These are phyloP conservation scores for Nephelium lappaceum DNA, from an alignment of 345 rosid species.

Conservation along the genomic window DNA sequence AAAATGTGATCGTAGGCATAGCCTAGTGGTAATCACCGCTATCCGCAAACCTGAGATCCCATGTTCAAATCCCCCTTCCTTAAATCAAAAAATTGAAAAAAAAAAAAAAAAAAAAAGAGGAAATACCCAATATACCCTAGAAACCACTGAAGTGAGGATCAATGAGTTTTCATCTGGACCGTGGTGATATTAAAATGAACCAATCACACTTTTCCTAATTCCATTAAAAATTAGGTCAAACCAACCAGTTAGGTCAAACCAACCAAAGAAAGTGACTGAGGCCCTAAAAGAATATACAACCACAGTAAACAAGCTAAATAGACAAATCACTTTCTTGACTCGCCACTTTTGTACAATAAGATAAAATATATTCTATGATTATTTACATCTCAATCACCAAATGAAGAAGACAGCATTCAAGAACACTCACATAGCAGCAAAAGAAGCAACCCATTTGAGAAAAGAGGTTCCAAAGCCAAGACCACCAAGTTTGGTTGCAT, in stretches of 20 bases:
- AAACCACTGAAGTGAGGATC: not conserved
- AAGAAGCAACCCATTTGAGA: conserved; percentile 87
- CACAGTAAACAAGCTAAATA: not conserved
- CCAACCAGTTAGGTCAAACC: not conserved
- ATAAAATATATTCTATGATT: not conserved
- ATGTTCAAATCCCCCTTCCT: too few relatives aligned
- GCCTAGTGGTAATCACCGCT: too few relatives aligned
- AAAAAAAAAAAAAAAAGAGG: too few relatives aligned
- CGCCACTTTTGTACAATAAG: not conserved
- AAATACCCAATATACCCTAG: not conserved
- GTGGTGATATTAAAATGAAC: not conserved
- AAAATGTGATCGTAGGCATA: too few relatives aligned
- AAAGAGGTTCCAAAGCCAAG: conserved; percentile 76
- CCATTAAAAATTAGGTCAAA: not conserved
- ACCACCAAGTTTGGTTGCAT: conserved; percentile 64
- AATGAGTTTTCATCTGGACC: not conserved
- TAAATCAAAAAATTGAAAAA: too few relatives aligned
- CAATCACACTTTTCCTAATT: conserved; percentile 2
- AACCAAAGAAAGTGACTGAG: not conserved
- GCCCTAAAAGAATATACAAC: not conserved
- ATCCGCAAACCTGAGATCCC: too few relatives aligned
- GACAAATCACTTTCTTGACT: conserved; percentile 13
- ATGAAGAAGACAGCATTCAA: not conserved
- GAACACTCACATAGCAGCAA: conserved; percentile 74
- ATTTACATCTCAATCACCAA: not conserved